Evolutionary conservation across 108 stramenopile genomes (phyloP).

Genomic region (Stephanodiscus minutulus): DNA sequence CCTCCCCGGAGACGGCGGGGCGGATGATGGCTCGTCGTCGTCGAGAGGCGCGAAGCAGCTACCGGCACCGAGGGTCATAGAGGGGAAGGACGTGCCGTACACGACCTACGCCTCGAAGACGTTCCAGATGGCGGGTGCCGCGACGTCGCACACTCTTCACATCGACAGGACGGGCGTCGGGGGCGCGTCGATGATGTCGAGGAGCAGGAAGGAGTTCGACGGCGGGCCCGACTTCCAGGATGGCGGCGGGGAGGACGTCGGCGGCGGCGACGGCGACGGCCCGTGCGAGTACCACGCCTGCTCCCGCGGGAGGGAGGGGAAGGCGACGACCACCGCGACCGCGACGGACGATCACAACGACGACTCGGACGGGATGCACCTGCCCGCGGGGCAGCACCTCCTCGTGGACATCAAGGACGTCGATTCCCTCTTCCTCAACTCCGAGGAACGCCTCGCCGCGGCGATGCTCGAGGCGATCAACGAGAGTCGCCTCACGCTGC

Average conservation of each 20-base stretch:
- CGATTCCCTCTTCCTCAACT: slow-evolving; percentile 63
- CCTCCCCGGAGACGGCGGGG: slow-evolving; percentile 13
- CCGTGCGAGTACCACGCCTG: slow-evolving; percentile 18
- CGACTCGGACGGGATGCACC: slow-evolving; percentile 51
- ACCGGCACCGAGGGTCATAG: slow-evolving; percentile 42
- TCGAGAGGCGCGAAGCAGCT: too few relatives aligned
- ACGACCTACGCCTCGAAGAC: slow-evolving; percentile 69
- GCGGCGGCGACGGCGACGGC: neutral
- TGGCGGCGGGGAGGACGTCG: neutral
- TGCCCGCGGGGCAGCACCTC: slow-evolving; percentile 78
- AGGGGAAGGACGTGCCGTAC: slow-evolving; percentile 56
- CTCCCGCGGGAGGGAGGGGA: slow-evolving; percentile 28
- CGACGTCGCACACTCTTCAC: slow-evolving; percentile 39
- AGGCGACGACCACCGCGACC: neutral
- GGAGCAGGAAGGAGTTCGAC: slow-evolving; percentile 29
- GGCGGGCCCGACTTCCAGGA: slow-evolving; percentile 27
- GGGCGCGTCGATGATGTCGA: neutral
- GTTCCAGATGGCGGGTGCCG: slow-evolving; percentile 38
- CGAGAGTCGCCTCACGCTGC: slow-evolving; percentile 59
- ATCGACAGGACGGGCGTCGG: slow-evolving; percentile 24
- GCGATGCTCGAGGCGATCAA: slow-evolving; percentile 78
- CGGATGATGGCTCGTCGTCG: slow-evolving; percentile 4
- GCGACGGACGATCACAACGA: slow-evolving; percentile 28
- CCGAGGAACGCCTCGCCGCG: slow-evolving; percentile 58
- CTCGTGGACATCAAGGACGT: slow-evolving; percentile 80